Conservation (phyloP, 805 yeast species). For the Ogataea nakhonphanomensis region DNA sequence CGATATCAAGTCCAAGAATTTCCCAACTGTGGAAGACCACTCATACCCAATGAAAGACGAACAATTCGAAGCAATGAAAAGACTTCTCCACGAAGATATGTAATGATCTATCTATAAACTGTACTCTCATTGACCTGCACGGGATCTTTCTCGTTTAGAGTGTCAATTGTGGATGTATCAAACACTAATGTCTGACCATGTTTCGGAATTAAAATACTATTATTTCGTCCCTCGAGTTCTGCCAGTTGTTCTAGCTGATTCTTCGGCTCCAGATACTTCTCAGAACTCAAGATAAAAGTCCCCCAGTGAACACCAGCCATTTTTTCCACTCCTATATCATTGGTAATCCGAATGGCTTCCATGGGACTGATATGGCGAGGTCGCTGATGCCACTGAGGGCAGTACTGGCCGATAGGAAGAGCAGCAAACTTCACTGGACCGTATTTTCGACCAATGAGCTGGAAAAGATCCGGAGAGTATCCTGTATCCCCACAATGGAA, state of each 20-base stretch:
- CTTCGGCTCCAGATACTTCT: constrained; percentile 83
- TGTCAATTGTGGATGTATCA: constrained; percentile 32
- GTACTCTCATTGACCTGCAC: constrained; percentile 15
- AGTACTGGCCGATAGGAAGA: constrained; percentile 92
- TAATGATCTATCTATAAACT: constrained; percentile 7
- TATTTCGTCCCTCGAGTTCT: constrained; percentile 30
- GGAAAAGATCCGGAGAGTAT: constrained; percentile 69
- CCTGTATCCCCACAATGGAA: constrained; percentile 98
- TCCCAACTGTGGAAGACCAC: constrained; percentile 62
- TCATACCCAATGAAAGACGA: constrained; percentile 69
- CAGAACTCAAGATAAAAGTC: constrained; percentile 85
- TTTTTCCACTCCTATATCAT: constrained; percentile 54
- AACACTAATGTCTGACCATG: constrained; percentile 70
- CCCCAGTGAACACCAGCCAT: constrained; percentile 97
- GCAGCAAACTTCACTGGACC: constrained; percentile 68
- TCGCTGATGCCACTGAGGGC: constrained; percentile 90
- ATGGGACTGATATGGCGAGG: constrained; percentile 85
- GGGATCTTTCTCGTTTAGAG: constrained; percentile 12
- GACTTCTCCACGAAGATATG: not conserved
- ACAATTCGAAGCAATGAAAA: constrained; percentile 38
- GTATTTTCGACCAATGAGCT: constrained; percentile 56
- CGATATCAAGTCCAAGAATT: constrained; percentile 54
- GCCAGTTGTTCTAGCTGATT: constrained; percentile 52
- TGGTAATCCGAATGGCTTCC: constrained; percentile 68
- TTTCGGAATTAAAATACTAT: constrained; percentile 59